These are phyloP conservation scores for Metarhizium rileyi DNA, from an alignment of 2,329 filamentous ascomycete genomes.

Conservation along the genomic window DNA sequence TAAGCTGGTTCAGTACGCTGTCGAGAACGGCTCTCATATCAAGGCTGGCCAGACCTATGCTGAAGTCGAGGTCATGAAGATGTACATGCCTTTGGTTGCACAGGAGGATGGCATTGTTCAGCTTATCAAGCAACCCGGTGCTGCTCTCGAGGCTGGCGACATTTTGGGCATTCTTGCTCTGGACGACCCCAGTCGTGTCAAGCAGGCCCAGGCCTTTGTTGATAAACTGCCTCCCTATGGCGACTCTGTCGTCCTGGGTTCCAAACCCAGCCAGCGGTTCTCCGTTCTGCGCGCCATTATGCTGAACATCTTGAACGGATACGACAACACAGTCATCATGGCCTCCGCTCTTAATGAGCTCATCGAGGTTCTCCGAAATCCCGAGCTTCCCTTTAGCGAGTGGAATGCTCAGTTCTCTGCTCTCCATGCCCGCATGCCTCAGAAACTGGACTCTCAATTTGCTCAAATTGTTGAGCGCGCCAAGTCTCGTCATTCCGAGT, in stretches of 20 bases:
- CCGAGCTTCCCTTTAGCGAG: conserved; percentile 89
- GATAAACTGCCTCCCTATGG: conserved; percentile 84
- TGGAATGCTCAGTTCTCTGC: conserved; percentile 95
- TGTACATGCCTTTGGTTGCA: conserved; percentile 98
- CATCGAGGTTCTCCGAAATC: conserved; percentile 79
- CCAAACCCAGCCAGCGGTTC: conserved; percentile 86
- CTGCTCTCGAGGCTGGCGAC: conserved; percentile 94
- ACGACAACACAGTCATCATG: conserved; percentile 98
- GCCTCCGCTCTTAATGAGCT: conserved; percentile 73
- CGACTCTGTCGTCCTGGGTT: conserved; percentile 76
- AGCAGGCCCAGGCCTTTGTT: conserved; percentile 89
- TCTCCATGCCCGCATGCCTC: conserved; percentile 93
- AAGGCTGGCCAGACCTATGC: conserved; percentile 87
- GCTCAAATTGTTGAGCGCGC: conserved; percentile 79
- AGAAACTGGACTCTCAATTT: conserved; percentile 77
- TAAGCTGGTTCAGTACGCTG: conserved; percentile 95
- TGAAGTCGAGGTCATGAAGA: conserved; percentile 99
- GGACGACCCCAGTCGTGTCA: conserved; percentile 91
- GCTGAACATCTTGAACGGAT: conserved; percentile 81
- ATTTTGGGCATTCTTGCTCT: conserved; percentile 95
- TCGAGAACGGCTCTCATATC: conserved; percentile 91
- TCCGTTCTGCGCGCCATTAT: conserved; percentile 67
- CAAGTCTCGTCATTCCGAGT: conserved; percentile 68
- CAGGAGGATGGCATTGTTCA: conserved; percentile 94
- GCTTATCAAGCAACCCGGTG: conserved; percentile 97